A percentile compares a stretch with the other conserved stretches of the same genome.
Conservation (phyloP, 441 rosid genomes). For the Mallotus repandus region DNA sequence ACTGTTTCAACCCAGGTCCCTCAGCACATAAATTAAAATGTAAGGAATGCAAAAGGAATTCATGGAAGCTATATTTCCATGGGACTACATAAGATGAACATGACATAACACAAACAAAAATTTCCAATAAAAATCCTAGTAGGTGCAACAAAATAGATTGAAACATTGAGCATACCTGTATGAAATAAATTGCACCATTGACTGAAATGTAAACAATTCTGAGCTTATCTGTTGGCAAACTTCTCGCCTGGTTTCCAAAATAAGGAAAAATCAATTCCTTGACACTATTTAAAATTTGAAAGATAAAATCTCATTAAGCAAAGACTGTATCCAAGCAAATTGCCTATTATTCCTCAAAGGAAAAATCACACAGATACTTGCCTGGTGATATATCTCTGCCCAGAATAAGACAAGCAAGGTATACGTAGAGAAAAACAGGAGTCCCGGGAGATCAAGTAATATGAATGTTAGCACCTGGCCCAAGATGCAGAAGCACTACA, state of each 20-base stretch:
- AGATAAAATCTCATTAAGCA: neutral
- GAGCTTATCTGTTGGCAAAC: conserved; percentile 59
- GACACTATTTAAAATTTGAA: neutral
- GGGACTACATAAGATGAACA: conserved; percentile 6
- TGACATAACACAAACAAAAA: conserved; percentile 5
- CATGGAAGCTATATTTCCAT: neutral
- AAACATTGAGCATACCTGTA: conserved; percentile 41
- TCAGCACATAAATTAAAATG: neutral
- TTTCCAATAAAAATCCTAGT: neutral
- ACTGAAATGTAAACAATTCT: conserved; percentile 43
- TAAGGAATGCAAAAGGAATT: neutral
- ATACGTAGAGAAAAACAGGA: conserved; percentile 86
- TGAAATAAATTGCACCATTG: conserved; percentile 47
- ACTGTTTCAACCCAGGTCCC: neutral
- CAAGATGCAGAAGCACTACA: conserved; percentile 20
- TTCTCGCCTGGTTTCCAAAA: conserved; percentile 48
- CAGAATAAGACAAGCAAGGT: conserved; percentile 89
- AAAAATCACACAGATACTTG: conserved; percentile 29
- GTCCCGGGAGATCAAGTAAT: conserved; percentile 80
- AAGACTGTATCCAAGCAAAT: neutral
- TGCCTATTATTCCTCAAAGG: neutral
- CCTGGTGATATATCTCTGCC: conserved; percentile 99
- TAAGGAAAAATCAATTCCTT: conserved; percentile 13
- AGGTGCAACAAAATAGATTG: neutral
- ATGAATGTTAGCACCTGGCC: conserved; percentile 61